phyloP scores from a whole-genome alignment of 306 rosid genomes.

The Castanea crenata region DNA sequence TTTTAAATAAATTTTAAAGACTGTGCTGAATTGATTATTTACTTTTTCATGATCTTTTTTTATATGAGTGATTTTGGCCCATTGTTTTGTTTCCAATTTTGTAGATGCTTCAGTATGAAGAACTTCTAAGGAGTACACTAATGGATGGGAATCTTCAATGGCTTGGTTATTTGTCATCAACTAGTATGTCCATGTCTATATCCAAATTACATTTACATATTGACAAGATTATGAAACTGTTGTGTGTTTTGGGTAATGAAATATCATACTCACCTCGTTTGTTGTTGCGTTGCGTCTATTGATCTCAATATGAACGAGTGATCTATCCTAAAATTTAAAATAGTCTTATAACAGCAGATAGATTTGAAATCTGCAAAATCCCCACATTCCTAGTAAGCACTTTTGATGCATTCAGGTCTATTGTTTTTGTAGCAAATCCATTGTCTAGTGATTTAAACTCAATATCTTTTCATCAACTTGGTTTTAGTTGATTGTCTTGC shows the following conservation, averaged over 20 bases:
- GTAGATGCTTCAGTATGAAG: slow-evolving; percentile 73
- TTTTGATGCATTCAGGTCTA: too few species aligned
- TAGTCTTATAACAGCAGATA: too few species aligned
- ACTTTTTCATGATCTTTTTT: slow-evolving; percentile 13
- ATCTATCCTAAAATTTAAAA: neutral
- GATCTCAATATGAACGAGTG: neutral
- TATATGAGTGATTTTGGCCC: neutral
- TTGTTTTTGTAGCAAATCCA: too few species aligned
- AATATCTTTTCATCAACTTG: too few species aligned
- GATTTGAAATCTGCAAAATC: too few species aligned
- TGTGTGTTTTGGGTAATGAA: too few species aligned
- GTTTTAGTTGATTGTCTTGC: too few species aligned
- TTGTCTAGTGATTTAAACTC: too few species aligned
- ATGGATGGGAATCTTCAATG: slow-evolving; percentile 58
- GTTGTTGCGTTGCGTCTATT: neutral
- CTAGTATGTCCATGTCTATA: slow-evolving; percentile 47
- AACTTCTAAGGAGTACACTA: slow-evolving; percentile 51
- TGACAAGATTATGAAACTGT: too few species aligned
- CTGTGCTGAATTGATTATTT: slow-evolving; percentile 4
- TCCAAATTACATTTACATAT: slow-evolving; percentile 7
- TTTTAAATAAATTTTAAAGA: neutral
- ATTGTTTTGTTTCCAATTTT: slow-evolving; percentile 8
- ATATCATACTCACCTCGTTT: neutral
- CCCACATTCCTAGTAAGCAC: too few species aligned
- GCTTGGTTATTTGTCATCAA: slow-evolving; percentile 84